phyloP scores from a whole-genome alignment of 2,329 filamentous ascomycete species.

The Pestalotiopsis sp. region DNA sequence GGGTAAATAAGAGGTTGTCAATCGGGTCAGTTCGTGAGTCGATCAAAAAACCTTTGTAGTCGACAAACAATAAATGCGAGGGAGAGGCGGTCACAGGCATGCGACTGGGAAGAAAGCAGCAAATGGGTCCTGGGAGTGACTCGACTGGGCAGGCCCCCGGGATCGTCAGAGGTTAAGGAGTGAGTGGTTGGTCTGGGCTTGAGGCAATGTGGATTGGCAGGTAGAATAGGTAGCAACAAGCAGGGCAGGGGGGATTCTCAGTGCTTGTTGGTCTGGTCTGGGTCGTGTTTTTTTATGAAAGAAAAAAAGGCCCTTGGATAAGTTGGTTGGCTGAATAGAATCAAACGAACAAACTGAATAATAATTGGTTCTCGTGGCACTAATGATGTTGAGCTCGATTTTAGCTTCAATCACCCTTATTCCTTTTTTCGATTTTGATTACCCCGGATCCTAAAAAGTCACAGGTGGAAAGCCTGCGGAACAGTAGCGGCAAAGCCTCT shows the following conservation, averaged over 20 bases:
- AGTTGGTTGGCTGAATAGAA: neutral
- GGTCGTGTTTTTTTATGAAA: neutral
- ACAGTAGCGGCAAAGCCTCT: neutral
- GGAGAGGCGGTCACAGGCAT: neutral
- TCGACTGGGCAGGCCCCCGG: neutral
- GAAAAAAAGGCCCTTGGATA: neutral
- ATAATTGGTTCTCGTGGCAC: neutral
- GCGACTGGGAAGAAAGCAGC: neutral
- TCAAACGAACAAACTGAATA: neutral
- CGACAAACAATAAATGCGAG: constrained; percentile 4
- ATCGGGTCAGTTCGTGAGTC: neutral
- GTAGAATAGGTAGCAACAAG: neutral
- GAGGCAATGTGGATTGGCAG: neutral
- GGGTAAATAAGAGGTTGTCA: neutral
- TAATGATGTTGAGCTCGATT: constrained; percentile 1
- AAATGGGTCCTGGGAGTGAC: neutral
- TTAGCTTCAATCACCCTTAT: neutral
- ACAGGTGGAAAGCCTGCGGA: neutral
- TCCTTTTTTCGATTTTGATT: constrained; percentile 2
- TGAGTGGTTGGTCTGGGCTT: constrained; percentile 7
- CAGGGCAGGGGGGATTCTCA: neutral
- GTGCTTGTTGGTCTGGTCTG: neutral
- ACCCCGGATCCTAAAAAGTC: constrained; percentile 7
- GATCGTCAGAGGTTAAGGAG: constrained; percentile 5
- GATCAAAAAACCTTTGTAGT: neutral